A percentile compares a stretch with the other conserved stretches of the same genome.
These are phyloP conservation scores for Leptographium galeiforme DNA, from an alignment of 2,329 filamentous ascomycete species.

Conservation along the genomic window DNA sequence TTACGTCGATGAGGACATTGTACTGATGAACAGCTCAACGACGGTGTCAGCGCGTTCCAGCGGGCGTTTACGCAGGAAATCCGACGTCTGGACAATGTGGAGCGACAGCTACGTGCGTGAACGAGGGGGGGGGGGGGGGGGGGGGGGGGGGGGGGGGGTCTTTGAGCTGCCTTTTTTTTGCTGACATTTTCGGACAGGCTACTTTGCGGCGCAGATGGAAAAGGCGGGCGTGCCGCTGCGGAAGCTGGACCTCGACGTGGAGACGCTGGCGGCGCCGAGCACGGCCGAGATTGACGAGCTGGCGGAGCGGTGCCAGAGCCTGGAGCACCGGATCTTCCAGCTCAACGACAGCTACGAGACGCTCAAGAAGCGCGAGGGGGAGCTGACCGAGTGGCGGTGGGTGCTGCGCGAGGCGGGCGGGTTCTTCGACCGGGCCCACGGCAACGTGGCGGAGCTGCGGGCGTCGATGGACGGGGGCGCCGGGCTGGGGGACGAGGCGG, in stretches of 20 bases:
- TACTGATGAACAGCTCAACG: slow-evolving; percentile 57
- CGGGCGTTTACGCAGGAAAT: slow-evolving; percentile 97
- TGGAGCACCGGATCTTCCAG: slow-evolving; percentile 82
- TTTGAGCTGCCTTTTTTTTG: no score
- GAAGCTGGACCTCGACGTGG: slow-evolving; percentile 81
- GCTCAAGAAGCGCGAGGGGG: slow-evolving; percentile 91
- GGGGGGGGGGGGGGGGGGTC: no score
- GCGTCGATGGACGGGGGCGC: slow-evolving; percentile 53
- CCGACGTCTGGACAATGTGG: slow-evolving; percentile 91
- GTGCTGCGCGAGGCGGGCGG: slow-evolving; percentile 90
- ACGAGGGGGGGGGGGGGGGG: no score
- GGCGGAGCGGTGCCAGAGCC: slow-evolving; percentile 76
- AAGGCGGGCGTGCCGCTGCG: slow-evolving; percentile 77
- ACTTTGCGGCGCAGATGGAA: slow-evolving; percentile 92
- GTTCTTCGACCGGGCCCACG: slow-evolving; percentile 93
- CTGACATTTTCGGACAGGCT: slow-evolving; percentile 40
- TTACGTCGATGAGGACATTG: not conserved
- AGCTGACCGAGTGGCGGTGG: slow-evolving; percentile 97
- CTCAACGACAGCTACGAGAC: slow-evolving; percentile 98
- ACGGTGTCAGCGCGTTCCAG: slow-evolving; percentile 87
- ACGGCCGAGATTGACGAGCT: slow-evolving; percentile 95
- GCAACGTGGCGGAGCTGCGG: slow-evolving; percentile 91
- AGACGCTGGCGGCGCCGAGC: slow-evolving; percentile 74
- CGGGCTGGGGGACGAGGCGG: not conserved
- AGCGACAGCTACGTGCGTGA: slow-evolving; percentile 88